Conservation (phyloP, 1,139 yeast genomes). For the Debaryomycetaceae sp. region DNA sequence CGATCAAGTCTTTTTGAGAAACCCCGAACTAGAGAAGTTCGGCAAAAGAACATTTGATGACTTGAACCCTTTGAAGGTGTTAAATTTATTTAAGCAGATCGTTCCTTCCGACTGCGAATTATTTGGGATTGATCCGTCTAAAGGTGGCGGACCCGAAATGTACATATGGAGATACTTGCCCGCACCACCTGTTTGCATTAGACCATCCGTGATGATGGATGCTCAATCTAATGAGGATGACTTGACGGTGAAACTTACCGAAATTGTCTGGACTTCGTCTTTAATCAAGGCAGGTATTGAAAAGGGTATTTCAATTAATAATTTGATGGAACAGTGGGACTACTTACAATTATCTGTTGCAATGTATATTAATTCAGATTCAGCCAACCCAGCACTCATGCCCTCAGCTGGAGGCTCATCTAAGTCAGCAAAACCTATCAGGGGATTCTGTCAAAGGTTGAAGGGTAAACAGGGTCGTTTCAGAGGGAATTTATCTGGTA, state of each 20-base stretch:
- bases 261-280: constrained; percentile 93
- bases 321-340: constrained; percentile 99
- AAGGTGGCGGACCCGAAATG: constrained; percentile 93
- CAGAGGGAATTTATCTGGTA: constrained; percentile 96
- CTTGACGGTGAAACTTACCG: constrained; percentile 91
- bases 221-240: constrained; percentile 97
- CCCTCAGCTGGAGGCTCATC: constrained; percentile 59
- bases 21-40: constrained; percentile 87
- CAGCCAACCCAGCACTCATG: constrained; percentile 76
- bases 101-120: constrained; percentile 87
- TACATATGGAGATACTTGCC: constrained; percentile 97
- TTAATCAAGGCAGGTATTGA: constrained; percentile 92
- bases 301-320: constrained; percentile 88
- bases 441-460: constrained; percentile 95
- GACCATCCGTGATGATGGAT: constrained; percentile 95
- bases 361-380: constrained; percentile 94
- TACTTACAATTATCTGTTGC: constrained; percentile 93
- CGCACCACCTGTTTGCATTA: constrained; percentile 97
- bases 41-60: constrained; percentile 89
- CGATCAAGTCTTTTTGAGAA: constrained; percentile 61
- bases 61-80: constrained; percentile 85
- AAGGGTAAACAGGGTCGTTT: constrained; percentile 99
- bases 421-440: constrained; percentile 70
- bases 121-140: constrained; percentile 81
- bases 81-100: constrained; percentile 82